Base-by-base conservation (phyloP, 106 monocot genomes). In the Allium sativum region DNA sequence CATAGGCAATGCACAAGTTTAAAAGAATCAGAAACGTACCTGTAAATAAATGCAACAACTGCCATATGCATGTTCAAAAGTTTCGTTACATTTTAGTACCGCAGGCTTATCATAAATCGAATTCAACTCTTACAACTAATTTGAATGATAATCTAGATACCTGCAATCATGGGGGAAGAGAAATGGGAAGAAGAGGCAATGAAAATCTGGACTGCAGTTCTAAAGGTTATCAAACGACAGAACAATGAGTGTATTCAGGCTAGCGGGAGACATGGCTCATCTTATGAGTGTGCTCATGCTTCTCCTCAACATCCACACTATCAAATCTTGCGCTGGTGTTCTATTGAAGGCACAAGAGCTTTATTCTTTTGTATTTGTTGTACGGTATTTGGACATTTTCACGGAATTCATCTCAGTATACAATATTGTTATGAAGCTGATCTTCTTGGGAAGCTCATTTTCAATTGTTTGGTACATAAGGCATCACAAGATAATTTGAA, bases 391-490 rank as follows among this genome's bases (percentile, higher is more conserved):
- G 62, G 86, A 91, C 59, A 72, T 91, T 21, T 78, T 91, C 59
- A 75, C 75, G 20, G 22, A 65, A 56, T 91, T 78, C 15, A 66
- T 78, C 43, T 91, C 91, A 44, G 40, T 86, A 1, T 91, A 91
- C 52, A 91, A 91, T 56, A 91, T 80, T 7, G 51, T 73, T n/a
- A 93, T 93, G 87, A 87, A 93, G 66, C 48, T 93, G 66, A 72
- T 87, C 42, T 93, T 93, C 82, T 69, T 93, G 78, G 87, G 72
- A 20, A 93, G 71, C 43, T 84, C 87, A 2, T 87, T 81, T 62
- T 79, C 81, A 7, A 92, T 92, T 64, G 55, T 92, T 8, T 92
- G 92, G 92, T 92, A 92, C 65, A 92, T 92, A 72, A 81, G 87
- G 56, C 61, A 55, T n/a, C 84, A 93, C 72, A 87, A 84, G 67